Conservation (phyloP, 2,329 filamentous ascomycete genomes). For the Fusarium sp. region DNA sequence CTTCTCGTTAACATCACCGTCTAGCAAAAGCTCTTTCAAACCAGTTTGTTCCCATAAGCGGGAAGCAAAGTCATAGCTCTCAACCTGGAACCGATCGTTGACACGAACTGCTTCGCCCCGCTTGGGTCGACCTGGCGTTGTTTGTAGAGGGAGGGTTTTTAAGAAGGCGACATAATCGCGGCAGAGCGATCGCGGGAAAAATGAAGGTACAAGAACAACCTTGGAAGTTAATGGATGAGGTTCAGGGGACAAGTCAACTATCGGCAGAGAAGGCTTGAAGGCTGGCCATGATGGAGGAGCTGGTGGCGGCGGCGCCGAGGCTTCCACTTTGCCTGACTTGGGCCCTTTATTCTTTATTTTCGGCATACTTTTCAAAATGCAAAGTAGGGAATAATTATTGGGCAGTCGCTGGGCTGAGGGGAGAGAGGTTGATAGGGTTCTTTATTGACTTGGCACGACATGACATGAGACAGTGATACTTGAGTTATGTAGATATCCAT, state of each 20-base stretch:
- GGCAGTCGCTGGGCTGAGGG: neutral
- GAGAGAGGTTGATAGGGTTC: neutral
- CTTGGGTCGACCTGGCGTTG: slow-evolving; percentile 82
- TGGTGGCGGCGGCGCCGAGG: slow-evolving; percentile 46
- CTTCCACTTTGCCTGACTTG: slow-evolving; percentile 39
- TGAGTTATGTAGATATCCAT: neutral
- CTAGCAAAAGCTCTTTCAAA: slow-evolving; percentile 69
- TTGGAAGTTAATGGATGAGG: slow-evolving; percentile 64
- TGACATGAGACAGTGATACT: neutral
- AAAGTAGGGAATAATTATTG: neutral
- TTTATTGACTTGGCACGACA: neutral
- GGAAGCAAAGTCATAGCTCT: slow-evolving; percentile 79
- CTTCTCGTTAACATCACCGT: slow-evolving; percentile 50
- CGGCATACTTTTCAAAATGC: slow-evolving; percentile 32
- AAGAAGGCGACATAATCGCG: slow-evolving; percentile 81
- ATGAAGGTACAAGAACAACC: slow-evolving; percentile 77
- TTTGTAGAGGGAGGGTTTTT: slow-evolving; percentile 73
- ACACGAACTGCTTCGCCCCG: slow-evolving; percentile 84
- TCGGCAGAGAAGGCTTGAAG: slow-evolving; percentile 75
- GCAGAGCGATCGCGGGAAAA: slow-evolving; percentile 81
- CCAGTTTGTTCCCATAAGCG: slow-evolving; percentile 82
- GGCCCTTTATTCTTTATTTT: slow-evolving; percentile 49
- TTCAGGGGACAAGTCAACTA: slow-evolving; percentile 70
- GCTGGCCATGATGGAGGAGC: slow-evolving; percentile 69
- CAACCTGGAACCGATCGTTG: slow-evolving; percentile 88